Evolutionary conservation across 495 filamentous ascomycete genomes (phyloP), one percentile per base, ranked within the genome.

Genomic region (Monascus purpureus): DNA sequence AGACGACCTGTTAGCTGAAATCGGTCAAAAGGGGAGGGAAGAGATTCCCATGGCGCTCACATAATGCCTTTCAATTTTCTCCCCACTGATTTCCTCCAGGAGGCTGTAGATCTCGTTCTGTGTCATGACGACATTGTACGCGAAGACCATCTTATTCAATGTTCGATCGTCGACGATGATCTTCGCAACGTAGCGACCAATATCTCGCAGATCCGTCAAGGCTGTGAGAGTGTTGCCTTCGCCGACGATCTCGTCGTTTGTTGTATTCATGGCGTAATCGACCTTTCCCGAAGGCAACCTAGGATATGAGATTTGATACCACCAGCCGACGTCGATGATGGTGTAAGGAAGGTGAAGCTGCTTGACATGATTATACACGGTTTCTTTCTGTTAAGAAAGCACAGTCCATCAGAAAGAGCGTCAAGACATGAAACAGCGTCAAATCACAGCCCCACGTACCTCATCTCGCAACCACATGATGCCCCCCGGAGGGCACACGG

Each of bases 281-380:
- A 61, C 52, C 29, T 56, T 55, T 6, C 71, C 71, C 13, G 65
- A 72, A n/a, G 60, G 52, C 11, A 75, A 45, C 12, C 49, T 43
- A 4, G 63, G 68, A 36, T 66, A 63, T 4, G 58, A 50, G 28
- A 72, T 46, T 43, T 72, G 65, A 48, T 68, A 67, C 71, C 71
- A 77, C 57, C 59, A 73, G 29, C 72, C 72, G 26, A 73, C 61
- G 39, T 75, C 70, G 40, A 77, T 64, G 45, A 73, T 63, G 15
- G 71, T 77, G 52, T 72, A 77, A 16, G 69, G 67, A 16, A 75
- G 52, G 32, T 47, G 42, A 14, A 68, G 43, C 38, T 60, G 55
- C 45, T 61, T 64, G 45, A 75, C 60, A 35, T 67, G 60, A 34
- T 70, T 63, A 50, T 67, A 63, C 15, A 75, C 60, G 13, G 57